Conservation (phyloP, 192 early-diverging fungal species). For the Backusella psychrophila region DNA sequence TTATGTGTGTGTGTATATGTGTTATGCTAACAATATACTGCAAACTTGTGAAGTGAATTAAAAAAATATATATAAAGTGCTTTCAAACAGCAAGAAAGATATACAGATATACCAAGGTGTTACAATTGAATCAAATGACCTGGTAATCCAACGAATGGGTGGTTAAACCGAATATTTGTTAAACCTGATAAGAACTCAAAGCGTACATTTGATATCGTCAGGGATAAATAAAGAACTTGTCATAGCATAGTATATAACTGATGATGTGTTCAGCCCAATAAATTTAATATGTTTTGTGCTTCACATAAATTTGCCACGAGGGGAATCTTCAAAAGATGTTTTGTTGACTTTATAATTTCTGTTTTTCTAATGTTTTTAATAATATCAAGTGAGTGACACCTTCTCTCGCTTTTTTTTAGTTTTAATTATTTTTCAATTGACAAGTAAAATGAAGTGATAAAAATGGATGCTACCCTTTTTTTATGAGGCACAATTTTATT, state of each 20-base stretch:
- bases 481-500: conserved; percentile 1
- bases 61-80: background rate
- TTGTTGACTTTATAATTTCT: background rate
- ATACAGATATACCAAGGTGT: background rate
- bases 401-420: background rate
- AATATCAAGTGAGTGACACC: background rate
- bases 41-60: background rate
- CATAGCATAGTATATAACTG: background rate
- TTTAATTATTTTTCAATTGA: background rate
- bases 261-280: background rate
- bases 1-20: background rate
- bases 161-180: background rate
- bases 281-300: conserved; percentile 2
- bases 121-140: background rate
- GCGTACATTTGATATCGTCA: background rate
- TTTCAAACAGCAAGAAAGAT: background rate
- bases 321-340: background rate
- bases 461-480: background rate
- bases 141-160: conserved; percentile 1
- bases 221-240: background rate
- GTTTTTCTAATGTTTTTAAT: background rate
- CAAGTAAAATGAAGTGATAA: background rate
- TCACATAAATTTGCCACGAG: background rate
- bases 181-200: background rate
- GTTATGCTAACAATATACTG: background rate